These are phyloP conservation scores for Zizania palustris DNA, from an alignment of 202 grass and related monocot species.

Conservation along the genomic window DNA sequence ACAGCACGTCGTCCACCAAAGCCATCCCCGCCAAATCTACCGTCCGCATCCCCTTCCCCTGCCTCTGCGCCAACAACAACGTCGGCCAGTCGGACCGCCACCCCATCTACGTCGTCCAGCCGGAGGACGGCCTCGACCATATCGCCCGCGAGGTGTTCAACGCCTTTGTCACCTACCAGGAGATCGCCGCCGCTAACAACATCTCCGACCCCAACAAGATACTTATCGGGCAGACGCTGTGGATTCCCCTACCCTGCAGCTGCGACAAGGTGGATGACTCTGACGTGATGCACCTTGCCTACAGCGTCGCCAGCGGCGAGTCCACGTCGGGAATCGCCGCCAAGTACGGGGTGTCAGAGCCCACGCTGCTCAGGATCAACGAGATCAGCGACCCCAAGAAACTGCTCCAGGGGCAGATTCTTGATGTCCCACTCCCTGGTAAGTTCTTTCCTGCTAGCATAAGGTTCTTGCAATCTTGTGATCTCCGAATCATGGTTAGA, in stretches of 20 bases:
- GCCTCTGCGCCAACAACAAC: constrained; percentile 49
- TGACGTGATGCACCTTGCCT: constrained; percentile 59
- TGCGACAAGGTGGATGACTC: constrained; percentile 59
- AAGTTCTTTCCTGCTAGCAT: neutral
- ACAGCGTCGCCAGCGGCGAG: constrained; percentile 47
- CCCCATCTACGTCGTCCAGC: constrained; percentile 58
- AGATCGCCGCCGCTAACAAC: constrained; percentile 65
- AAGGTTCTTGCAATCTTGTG: constrained; percentile 8
- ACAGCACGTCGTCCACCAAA: neutral
- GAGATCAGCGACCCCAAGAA: constrained; percentile 42
- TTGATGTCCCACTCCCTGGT: constrained; percentile 83
- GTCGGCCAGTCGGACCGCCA: constrained; percentile 42
- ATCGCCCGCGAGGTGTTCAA: constrained; percentile 52
- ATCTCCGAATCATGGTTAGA: neutral
- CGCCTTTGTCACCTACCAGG: constrained; percentile 60
- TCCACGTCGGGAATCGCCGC: constrained; percentile 46
- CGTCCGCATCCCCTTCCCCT: constrained; percentile 52
- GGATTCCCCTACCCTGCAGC: constrained; percentile 83
- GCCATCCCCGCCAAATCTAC: neutral
- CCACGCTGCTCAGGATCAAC: constrained; percentile 57
- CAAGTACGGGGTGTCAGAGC: constrained; percentile 45
- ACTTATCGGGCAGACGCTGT: constrained; percentile 3
- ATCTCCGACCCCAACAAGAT: constrained; percentile 41
- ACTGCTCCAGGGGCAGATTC: constrained; percentile 44
- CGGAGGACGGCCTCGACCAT: constrained; percentile 42